These are phyloP conservation scores for Aspergillus sp. DNA, from an alignment of 2,329 filamentous ascomycete genomes.

Conservation along the genomic window DNA sequence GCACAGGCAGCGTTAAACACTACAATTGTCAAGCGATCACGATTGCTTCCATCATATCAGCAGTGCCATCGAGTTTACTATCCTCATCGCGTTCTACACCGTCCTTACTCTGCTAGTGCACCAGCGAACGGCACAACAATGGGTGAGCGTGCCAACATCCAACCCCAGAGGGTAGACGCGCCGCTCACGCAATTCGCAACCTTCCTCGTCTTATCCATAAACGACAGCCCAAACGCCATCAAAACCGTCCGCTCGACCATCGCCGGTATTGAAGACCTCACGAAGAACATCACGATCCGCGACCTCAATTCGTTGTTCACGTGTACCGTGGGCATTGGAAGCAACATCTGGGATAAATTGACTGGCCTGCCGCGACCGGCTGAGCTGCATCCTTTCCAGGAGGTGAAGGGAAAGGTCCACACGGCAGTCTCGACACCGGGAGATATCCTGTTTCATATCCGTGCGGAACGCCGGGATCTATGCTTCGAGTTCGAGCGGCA, in stretches of 20 bases:
- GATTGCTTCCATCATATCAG: neutral
- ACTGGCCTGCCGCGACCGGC: constrained; percentile 40
- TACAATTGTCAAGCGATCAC: neutral
- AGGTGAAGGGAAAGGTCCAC: constrained; percentile 43
- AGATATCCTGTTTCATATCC: constrained; percentile 54
- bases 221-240: constrained; percentile 30
- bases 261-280: constrained; percentile 39
- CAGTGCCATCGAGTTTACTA: neutral
- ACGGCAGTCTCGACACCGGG: constrained; percentile 51
- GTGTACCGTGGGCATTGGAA: constrained; percentile 52
- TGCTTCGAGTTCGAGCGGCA: constrained; percentile 55
- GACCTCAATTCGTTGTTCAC: constrained; percentile 41
- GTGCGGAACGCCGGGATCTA: constrained; percentile 50
- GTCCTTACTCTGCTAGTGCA: neutral
- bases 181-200: constrained; percentile 49
- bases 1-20: neutral
- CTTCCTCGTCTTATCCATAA: constrained; percentile 47
- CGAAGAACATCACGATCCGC: constrained; percentile 50
- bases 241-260: constrained; percentile 41
- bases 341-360: constrained; percentile 45
- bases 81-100: neutral
- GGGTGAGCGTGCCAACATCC: constrained; percentile 17
- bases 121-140: neutral
- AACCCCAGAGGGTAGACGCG: constrained; percentile 40
- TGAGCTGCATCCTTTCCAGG: constrained; percentile 48